phyloP scores from a whole-genome alignment of 352 stramenopile species.

The Phytophthora colocasiae region DNA sequence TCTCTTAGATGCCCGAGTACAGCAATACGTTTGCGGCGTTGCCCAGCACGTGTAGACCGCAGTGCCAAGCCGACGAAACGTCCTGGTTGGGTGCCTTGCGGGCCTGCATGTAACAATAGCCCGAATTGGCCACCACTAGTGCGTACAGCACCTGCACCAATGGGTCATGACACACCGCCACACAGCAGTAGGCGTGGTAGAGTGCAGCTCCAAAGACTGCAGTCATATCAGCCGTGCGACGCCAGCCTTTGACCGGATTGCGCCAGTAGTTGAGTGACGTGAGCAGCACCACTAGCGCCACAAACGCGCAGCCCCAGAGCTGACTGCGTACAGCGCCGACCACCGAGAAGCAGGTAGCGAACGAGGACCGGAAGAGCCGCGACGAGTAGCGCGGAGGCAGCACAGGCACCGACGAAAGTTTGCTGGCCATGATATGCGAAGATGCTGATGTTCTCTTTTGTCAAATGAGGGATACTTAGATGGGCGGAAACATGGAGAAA shows the following conservation, averaged over 20 bases:
- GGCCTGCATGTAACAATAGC: constrained; percentile 77
- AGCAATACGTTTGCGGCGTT: constrained; percentile 83
- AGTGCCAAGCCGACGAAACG: constrained; percentile 81
- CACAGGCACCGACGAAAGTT: constrained; percentile 39
- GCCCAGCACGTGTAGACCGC: constrained; percentile 75
- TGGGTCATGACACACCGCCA: constrained; percentile 55
- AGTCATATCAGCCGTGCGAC: constrained; percentile 72
- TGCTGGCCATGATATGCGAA: constrained; percentile 6
- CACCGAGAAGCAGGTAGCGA: constrained; percentile 75
- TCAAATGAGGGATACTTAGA: constrained; percentile 19
- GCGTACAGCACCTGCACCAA: constrained; percentile 69
- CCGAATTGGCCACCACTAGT: constrained; percentile 70
- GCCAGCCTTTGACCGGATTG: constrained; percentile 75
- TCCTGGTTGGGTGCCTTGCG: constrained; percentile 67
- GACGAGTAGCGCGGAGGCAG: constrained; percentile 71
- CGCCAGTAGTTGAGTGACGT: constrained; percentile 91
- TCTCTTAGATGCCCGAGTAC: constrained; percentile 68
- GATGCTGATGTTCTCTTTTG: constrained; percentile 12
- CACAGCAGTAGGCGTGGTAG: constrained; percentile 80
- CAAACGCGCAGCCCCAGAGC: constrained; percentile 69
- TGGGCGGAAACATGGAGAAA: constrained; percentile 19
- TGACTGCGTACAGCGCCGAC: constrained; percentile 51
- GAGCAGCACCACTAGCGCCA: constrained; percentile 74
- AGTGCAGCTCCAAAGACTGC: constrained; percentile 60
- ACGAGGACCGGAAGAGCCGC: constrained; percentile 78